Base-by-base conservation (phyloP, 75 land plant genomes). In the Pinus taeda region DNA sequence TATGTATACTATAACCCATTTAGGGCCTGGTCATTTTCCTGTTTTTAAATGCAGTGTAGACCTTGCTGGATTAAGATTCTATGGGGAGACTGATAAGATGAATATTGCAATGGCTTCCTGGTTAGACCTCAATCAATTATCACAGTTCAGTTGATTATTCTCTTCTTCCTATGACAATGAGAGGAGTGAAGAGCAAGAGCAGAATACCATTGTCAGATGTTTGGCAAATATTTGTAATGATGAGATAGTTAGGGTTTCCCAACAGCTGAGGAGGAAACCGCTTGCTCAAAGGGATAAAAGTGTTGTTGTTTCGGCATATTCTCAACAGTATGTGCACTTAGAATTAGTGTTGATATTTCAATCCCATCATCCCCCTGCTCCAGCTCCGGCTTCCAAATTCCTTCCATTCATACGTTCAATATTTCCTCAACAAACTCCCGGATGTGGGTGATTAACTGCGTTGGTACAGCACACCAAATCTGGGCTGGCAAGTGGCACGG, bases 81-180 rank as follows among this genome's bases (percentile, higher is more conserved):
- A 64, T 0, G 88, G 88, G 6, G 88, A 84, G 22, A 76, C 76
- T 77, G 82, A 77, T 59, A 86, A 84, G 63, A 79, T 80, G 3
- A 86, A 84, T 80, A 86, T 86, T 57, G 86, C 86, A 15, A 84
- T 86, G 86, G 79, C 83, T 26, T 86, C 87, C 21, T 83, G 81
- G 85, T 74, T 79, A 6, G 66, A 71, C 9, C 60, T 85, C 17
- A 85, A 83, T 58, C 74, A 85, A 74, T 36, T 85, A 77, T 21
- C 86, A 61, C 83, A 78, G 69, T 36, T 33, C 7, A 57, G 77
- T 49, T 17, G 76, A 56, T 64, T 80, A 18, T 74, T 61, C 9
- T 80, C 72, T 36, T 39, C 75, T 1, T 64, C 81, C 1, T 26
- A 77, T 21, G 91, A 84, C n/a, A 15, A 71, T 30, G 86, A 89